Base-by-base conservation (phyloP, 805 yeast species). In the Suhomyces xylopsoci region DNA sequence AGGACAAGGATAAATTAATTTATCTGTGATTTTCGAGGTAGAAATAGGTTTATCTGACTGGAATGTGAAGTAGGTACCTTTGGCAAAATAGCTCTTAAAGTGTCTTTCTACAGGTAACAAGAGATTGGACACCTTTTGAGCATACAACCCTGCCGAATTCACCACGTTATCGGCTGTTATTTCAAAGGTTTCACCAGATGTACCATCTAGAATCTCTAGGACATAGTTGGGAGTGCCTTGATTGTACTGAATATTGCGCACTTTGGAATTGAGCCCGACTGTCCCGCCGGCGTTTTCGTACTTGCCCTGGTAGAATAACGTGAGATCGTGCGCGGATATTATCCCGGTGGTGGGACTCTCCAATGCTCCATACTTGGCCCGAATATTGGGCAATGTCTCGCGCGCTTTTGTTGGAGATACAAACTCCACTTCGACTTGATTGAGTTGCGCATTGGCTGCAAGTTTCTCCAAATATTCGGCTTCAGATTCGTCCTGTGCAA, bases 341-440 rank as follows among this genome's bases (percentile, higher is more conserved):
- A 91, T 92, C 0, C 97, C 97, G 0, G 97, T 87, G 0, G 91
- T 77, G 1, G 96, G 94, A 7, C 96, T 87, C 53, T 77, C 78
- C 43, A 91, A 71, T 1, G 84, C 80, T 0, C 88, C 91, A 32
- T 74, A 67, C 3, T 76, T 68, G 0, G 91, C 96, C 6, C 64
- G 66, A 24, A 91, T 80, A n/a, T 80, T 74, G 0, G 97, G 96
- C 60, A 87, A 93, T 7, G 77, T 61, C 45, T 58, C 54, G 40
- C 67, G 70, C 0, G 85, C 88, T 47, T 69, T 61, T 2, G 58
- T 53, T 1, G 78, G 60, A 0, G 84, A 65, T 0, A 89, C 64
- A 62, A 85, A 78, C 28, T 81, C 79, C 0, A 87, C 82, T 0
- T 88, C 86, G 9, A 74, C 83, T 1, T 80, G 83, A 9, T 87